phyloP scores from a whole-genome alignment of 345 rosid genomes.

The Syzygium aromaticum region DNA sequence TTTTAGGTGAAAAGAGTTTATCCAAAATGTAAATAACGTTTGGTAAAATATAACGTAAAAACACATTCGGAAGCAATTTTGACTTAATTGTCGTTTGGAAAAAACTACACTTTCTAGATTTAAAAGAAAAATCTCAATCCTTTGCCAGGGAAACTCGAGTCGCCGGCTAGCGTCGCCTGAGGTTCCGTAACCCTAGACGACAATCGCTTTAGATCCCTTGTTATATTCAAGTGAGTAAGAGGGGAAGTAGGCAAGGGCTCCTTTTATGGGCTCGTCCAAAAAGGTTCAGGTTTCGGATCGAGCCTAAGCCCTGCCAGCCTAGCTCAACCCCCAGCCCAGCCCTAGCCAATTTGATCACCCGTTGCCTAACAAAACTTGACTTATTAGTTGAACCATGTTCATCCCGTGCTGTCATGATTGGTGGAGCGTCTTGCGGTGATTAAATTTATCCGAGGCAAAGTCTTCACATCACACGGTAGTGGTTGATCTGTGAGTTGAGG shows the following conservation, averaged over 20 bases:
- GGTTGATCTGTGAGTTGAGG: not conserved
- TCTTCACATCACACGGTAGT: not conserved
- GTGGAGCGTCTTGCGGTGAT: not conserved
- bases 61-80: no score
- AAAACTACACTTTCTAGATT: no score
- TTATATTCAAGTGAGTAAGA: not conserved
- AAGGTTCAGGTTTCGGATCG: not conserved
- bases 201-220: not conserved
- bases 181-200: no score
- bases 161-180: no score
- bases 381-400: not conserved
- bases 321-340: not conserved
- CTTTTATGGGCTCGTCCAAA: not conserved
- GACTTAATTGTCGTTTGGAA: no score
- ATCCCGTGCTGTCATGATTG: not conserved
- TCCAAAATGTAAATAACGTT: no score
- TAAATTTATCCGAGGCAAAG: not conserved
- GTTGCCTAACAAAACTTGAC: not conserved
- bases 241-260: not conserved
- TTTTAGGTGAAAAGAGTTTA: no score
- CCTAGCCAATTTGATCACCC: not conserved
- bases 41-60: no score
- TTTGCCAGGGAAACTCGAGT: no score
- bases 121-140: no score
- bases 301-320: not conserved